Evolutionary conservation across 2,329 filamentous ascomycete species (phyloP).

Genomic region (Sporothrix variecibatus): DNA sequence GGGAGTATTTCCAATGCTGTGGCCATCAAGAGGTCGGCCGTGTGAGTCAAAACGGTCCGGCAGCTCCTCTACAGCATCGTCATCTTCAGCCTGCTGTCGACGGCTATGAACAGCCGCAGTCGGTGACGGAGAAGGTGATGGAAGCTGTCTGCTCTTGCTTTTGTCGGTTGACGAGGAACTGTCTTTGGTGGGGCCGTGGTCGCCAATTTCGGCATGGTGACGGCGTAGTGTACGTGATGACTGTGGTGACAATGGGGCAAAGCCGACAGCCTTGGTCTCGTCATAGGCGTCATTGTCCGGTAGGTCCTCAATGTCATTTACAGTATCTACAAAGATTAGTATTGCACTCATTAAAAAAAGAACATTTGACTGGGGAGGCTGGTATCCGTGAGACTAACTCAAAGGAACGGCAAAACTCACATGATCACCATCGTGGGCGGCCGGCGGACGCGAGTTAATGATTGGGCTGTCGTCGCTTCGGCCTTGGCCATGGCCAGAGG

Average conservation of each 20-base stretch:
- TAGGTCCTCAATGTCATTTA: conserved; percentile 18
- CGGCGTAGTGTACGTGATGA: conserved; percentile 49
- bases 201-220: conserved; percentile 39
- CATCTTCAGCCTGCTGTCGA: background rate
- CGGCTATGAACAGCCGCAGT: background rate
- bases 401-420: conserved; percentile 31
- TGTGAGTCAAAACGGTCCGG: conserved; percentile 51
- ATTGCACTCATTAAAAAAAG: background rate
- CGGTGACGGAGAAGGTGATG: background rate
- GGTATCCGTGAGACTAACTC: conserved; percentile 10
- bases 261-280: conserved; percentile 47
- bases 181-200: background rate
- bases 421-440: conserved; percentile 28
- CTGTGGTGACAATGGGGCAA: conserved; percentile 53
- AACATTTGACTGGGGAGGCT: background rate
- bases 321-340: conserved; percentile 25
- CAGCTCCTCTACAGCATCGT: conserved; percentile 47
- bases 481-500: conserved; percentile 20
- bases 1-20: background rate
- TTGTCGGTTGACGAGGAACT: background rate
- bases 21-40: conserved; percentile 43
- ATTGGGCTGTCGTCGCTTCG: background rate
- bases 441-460: background rate
- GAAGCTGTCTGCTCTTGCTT: background rate
- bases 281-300: conserved; percentile 23